phyloP scores from a whole-genome alignment of 495 filamentous ascomycete genomes.

The Daldinia concentrica region DNA sequence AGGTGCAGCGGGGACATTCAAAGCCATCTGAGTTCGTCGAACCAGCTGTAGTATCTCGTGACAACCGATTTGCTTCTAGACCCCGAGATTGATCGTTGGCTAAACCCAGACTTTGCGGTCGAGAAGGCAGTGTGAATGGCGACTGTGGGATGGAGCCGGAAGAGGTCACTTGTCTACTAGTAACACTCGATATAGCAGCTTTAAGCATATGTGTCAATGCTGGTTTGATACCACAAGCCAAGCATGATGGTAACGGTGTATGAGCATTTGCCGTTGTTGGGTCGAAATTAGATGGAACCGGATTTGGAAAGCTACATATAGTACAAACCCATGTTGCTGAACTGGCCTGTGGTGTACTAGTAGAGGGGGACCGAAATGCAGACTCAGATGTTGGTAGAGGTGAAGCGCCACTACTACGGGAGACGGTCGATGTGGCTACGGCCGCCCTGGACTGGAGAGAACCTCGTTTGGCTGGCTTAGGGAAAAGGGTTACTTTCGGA shows the following conservation, averaged over 20 bases:
- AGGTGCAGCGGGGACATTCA: slow-evolving; percentile 90
- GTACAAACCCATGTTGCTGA: slow-evolving; percentile 96
- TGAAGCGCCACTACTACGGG: slow-evolving; percentile 58
- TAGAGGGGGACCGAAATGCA: slow-evolving; percentile 57
- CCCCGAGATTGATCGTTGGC: slow-evolving; percentile 10
- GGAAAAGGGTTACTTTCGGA: slow-evolving; percentile 86
- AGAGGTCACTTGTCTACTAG: slow-evolving; percentile 57
- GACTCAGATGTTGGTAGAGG: slow-evolving; percentile 60
- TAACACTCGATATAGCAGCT: slow-evolving; percentile 76
- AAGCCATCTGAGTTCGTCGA: slow-evolving; percentile 49
- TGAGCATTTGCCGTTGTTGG: slow-evolving; percentile 76
- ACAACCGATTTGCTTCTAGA: slow-evolving; percentile 8
- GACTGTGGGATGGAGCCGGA: slow-evolving; percentile 28
- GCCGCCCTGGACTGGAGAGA: slow-evolving; percentile 58
- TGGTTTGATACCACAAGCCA: slow-evolving; percentile 94
- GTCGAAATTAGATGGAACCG: slow-evolving; percentile 91
- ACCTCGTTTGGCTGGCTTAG: slow-evolving; percentile 72
- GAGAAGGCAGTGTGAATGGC: slow-evolving; percentile 26
- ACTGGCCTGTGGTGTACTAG: slow-evolving; percentile 59
- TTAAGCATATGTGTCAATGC: slow-evolving; percentile 82
- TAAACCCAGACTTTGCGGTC: slow-evolving; percentile 14
- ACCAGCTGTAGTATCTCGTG: not conserved
- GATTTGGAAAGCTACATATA: slow-evolving; percentile 98
- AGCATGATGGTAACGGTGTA: slow-evolving; percentile 83
- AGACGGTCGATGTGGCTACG: slow-evolving; percentile 46